Evolutionary conservation across 2,329 filamentous ascomycete genomes (phyloP).

Genomic region (Alternaria sp.): DNA sequence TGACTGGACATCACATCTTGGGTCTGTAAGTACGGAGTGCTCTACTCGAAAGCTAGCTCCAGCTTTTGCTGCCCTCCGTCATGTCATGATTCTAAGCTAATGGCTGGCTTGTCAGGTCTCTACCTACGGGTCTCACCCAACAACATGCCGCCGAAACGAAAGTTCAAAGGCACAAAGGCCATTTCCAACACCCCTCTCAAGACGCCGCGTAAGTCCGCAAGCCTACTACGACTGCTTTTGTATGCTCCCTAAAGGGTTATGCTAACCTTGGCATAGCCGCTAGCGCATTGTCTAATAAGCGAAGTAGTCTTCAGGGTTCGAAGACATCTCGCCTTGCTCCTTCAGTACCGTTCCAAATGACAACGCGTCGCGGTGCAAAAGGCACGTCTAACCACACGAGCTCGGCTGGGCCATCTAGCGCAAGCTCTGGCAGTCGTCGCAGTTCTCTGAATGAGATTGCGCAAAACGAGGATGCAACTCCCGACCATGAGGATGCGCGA

Average conservation of each 20-base stretch:
- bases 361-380: conserved; percentile 55
- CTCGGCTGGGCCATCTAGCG: conserved; percentile 46
- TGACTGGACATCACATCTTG: not conserved
- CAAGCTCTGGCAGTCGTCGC: conserved; percentile 50
- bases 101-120: conserved; percentile 18
- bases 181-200: conserved; percentile 24
- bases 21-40: conserved; percentile 21
- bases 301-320: conserved; percentile 44
- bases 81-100: conserved; percentile 29
- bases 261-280: conserved; percentile 50
- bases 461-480: conserved; percentile 40
- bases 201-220: conserved; percentile 31
- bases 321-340: conserved; percentile 55
- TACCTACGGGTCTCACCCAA: conserved; percentile 12
- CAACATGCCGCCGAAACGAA: conserved; percentile 49
- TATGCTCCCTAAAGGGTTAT: conserved; percentile 31
- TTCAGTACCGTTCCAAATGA: conserved; percentile 60
- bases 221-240: conserved; percentile 18
- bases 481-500: conserved; percentile 46
- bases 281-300: conserved; percentile 49
- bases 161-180: conserved; percentile 36
- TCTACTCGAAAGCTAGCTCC: not conserved
- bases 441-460: conserved; percentile 49
- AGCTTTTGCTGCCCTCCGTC: not conserved
- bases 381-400: conserved; percentile 49